Evolutionary conservation across 352 stramenopile genomes (phyloP), one percentile per base, ranked within the genome.

Genomic region (Phytophthora kernoviae): DNA sequence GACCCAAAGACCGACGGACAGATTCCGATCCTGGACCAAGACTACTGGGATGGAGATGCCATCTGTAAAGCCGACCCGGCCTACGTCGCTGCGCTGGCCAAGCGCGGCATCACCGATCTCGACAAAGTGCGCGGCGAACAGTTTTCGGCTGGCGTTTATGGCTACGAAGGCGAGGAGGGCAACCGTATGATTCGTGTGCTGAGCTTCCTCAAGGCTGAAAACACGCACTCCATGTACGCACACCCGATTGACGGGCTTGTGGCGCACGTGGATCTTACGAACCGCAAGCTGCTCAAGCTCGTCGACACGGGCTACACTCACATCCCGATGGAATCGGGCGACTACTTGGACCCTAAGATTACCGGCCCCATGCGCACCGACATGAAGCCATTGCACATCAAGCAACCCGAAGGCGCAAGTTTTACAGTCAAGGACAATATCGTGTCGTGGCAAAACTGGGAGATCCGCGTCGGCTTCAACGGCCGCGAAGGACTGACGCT

Each of bases 401-500:
- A 81, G 24, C 86, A 96, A 54, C 78, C 84, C 0, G 68, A 94
- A 52, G 87, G 84, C 21, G 81, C 82, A 21, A 87, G 79, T 40
- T 96, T 94, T 48, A 73, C 42, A 0, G 83, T 95, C 27, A 70
- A 77, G 21, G 72, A 88, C 47, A 85, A 87, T 49, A 59, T 81
- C 8, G 80, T 96, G 15, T 62, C 67, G 26, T 96, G 86, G 86
- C 79, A 94, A 54, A 87, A 90, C 52, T 96, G 86, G 87, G 58
- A 79, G 34, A 81, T 96, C 18, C 70, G 81, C 18, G 81, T 95
- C 36, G 84, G 84, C 26, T 96, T 94, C 62, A 95, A 92, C 49
- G 81, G 79, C 26, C 75, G 87, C 15, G 87, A 96, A 55, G 87
- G 87, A 1, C 66, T 94, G 15, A 85, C 87, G 7, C 65, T 95